Conservation (phyloP, 495 filamentous ascomycete genomes). For the Pyronema domesticum region DNA sequence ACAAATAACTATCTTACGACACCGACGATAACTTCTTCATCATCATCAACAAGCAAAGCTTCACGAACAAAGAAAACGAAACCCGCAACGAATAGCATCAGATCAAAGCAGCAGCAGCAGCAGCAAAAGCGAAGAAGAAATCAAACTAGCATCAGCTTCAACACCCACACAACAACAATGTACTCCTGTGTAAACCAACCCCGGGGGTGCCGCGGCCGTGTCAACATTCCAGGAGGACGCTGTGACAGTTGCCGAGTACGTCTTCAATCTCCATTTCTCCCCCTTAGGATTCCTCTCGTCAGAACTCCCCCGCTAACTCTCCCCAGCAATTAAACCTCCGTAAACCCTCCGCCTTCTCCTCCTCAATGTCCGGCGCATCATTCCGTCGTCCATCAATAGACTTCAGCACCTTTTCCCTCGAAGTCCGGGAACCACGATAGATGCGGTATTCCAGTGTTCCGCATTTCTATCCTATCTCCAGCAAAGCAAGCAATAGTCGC, state of each 20-base stretch:
- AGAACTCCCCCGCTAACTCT: not conserved
- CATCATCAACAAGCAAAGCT: too few relatives aligned
- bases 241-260: constrained; percentile 23
- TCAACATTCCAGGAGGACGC: constrained; percentile 20
- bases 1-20: too few relatives aligned
- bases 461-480: too few relatives aligned
- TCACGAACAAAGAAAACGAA: too few relatives aligned
- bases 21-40: too few relatives aligned
- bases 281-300: not conserved
- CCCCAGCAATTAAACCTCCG: constrained; percentile 23
- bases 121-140: not conserved
- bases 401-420: not conserved
- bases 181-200: constrained; percentile 25
- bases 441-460: too few relatives aligned
- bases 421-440: too few relatives aligned
- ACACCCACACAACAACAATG: constrained; percentile 11
- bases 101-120: too few relatives aligned
- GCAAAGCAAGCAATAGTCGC: too few relatives aligned
- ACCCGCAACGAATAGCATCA: too few relatives aligned
- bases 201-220: constrained; percentile 24
- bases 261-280: not conserved
- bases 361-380: not conserved
- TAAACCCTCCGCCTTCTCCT: constrained; percentile 18
- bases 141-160: not conserved
- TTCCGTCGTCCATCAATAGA: constrained; percentile 22